A percentile compares a stretch with the other conserved stretches of the same genome.
Evolutionary conservation across 345 rosid species (phyloP).

Genomic region (Rhodomyrtus tomentosa): DNA sequence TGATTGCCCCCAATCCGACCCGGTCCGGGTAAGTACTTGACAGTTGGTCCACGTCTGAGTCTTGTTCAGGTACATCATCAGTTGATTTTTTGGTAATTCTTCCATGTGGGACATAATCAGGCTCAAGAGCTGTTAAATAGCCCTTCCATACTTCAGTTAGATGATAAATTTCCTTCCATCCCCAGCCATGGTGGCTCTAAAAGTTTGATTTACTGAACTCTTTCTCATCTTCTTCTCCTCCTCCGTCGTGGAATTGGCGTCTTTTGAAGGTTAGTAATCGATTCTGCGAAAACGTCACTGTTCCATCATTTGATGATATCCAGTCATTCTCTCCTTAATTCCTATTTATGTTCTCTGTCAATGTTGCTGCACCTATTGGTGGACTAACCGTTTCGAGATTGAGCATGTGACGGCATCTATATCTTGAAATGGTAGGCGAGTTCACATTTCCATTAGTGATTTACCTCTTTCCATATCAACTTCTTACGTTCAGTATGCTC

Average conservation of each 20-base stretch:
- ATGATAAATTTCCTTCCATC: neutral
- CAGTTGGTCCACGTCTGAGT: neutral
- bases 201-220: neutral
- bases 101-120: neutral
- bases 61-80: neutral
- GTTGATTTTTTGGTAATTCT: neutral
- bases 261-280: neutral
- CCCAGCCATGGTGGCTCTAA: neutral
- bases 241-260: neutral
- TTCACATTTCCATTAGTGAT: too few relatives aligned
- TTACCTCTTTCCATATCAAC: too few relatives aligned
- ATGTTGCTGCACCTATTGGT: too few relatives aligned
- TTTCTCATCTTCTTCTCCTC: neutral
- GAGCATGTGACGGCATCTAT: too few relatives aligned
- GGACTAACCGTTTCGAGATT: too few relatives aligned
- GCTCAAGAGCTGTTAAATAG: neutral
- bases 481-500: too few relatives aligned
- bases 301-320: too few relatives aligned
- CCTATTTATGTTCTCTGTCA: too few relatives aligned
- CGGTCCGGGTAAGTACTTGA: neutral
- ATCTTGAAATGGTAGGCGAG: too few relatives aligned
- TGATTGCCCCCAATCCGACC: neutral
- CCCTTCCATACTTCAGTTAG: neutral
- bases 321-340: too few relatives aligned
- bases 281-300: neutral